phyloP scores from a whole-genome alignment of 140 eudicot genomes.

The Senecio squalidus region DNA sequence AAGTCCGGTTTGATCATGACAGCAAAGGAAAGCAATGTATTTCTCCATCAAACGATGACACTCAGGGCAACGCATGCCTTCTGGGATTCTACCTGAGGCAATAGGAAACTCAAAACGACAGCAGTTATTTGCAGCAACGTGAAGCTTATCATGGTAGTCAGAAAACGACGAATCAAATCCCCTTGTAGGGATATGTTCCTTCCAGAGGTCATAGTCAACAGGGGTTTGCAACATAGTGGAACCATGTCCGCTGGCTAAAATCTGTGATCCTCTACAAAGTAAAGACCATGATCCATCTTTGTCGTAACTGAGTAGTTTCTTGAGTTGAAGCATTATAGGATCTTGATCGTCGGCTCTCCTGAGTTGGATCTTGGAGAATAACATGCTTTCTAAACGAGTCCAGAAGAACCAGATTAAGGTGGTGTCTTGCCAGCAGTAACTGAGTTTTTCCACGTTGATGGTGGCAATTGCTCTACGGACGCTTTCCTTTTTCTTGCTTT shows the following conservation, averaged over 20 bases:
- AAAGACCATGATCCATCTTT: slow-evolving; percentile 63
- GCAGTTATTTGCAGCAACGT: slow-evolving; percentile 33
- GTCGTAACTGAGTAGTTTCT: slow-evolving; percentile 66
- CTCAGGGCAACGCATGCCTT: slow-evolving; percentile 63
- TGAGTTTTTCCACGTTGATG: slow-evolving; percentile 46
- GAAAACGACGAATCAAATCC: slow-evolving; percentile 41
- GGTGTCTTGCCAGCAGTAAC: slow-evolving; percentile 62
- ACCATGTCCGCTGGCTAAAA: slow-evolving; percentile 42
- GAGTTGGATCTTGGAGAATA: slow-evolving; percentile 53
- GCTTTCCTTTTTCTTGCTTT: slow-evolving; percentile 43
- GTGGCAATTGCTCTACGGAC: slow-evolving; percentile 36
- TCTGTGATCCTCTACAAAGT: slow-evolving; percentile 46
- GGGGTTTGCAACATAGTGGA: slow-evolving; percentile 31
- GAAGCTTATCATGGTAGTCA: slow-evolving; percentile 40
- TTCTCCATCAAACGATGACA: slow-evolving; percentile 56
- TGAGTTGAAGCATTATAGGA: slow-evolving; percentile 46
- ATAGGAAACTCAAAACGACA: slow-evolving; percentile 53
- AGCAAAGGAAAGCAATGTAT: slow-evolving; percentile 46
- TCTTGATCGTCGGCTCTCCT: slow-evolving; percentile 42
- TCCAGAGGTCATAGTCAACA: slow-evolving; percentile 43
- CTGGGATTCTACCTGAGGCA: slow-evolving; percentile 48
- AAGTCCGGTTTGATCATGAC: slow-evolving; percentile 54
- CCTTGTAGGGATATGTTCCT: slow-evolving; percentile 26
- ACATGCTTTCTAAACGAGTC: slow-evolving; percentile 70
- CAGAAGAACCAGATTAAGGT: slow-evolving; percentile 63